Evolutionary conservation across 768 basidiomycete species (phyloP), one percentile per base, ranked within the genome.

Genomic region (Podaxis pistillaris): DNA sequence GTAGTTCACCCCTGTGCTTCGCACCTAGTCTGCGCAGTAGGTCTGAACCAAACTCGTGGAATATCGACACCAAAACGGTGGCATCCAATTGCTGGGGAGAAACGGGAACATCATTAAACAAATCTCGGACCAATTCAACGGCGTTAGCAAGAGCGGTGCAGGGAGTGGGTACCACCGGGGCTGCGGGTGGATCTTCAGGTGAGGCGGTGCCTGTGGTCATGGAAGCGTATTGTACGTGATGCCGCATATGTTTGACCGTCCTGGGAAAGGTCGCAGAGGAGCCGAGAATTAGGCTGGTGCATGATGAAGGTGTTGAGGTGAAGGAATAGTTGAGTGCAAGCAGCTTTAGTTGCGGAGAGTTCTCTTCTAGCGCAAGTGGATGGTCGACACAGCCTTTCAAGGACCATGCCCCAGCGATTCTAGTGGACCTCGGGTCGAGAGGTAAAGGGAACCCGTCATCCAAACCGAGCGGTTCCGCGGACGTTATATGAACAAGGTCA

Each of bases 1-100:
- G 54, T 22, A 62, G 33, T 33, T 62, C 61, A 44, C 44, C 17
- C n/a, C 61, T 56, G 30, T 49, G 37, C 33, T 46, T 49, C 28
- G 36, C 55, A 17, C 38, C 46, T 8, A 62, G 36, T 38, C 11
- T 19, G 28, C 44, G 61, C 24, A 62, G 24, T 26, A 62, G n/a
- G 9, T 50, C 17, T n/a, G 46, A 13, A 22, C 61, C 54, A 26
- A 37, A 50, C 15, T 33, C 5, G 6, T 40, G 46, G 19, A 56
- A 26, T 1, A 46, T 3, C 1, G 54, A 49, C 4, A 37, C 41
- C n/a, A 62, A 8, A 13, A 17, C 36, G 13, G 17, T 36, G 6
- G 26, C 36, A 46, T 28, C 40, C 22, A 28, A 17, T 13, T 19
- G 4, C 2, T 9, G 3, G 33, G n/a, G 24, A 15, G 33, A 37